A percentile compares a stretch with the other conserved stretches of the same genome.
Conservation (phyloP, 2,329 filamentous ascomycete genomes). For the Coleophoma eucalyptorum region DNA sequence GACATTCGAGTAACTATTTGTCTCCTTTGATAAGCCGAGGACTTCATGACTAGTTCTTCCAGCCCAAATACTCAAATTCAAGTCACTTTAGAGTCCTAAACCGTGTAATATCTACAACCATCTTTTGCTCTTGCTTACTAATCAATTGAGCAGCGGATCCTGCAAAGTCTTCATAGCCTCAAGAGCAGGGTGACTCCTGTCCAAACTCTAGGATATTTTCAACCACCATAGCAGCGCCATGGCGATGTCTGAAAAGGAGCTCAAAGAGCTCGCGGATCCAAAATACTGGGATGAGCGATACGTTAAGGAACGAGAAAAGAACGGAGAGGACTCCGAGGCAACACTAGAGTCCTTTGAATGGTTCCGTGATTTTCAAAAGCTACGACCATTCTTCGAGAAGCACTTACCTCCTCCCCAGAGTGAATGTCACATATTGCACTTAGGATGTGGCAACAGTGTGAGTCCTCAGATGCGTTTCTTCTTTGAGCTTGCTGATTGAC, state of each 20-base stretch:
- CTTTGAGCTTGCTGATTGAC: not conserved
- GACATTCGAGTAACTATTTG: too few relatives aligned
- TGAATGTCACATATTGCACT: slow-evolving; percentile 44
- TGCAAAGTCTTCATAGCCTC: too few relatives aligned
- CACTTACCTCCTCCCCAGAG: slow-evolving; percentile 35
- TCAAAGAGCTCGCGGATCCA: slow-evolving; percentile 13
- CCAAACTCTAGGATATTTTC: not conserved
- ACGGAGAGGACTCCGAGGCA: slow-evolving; percentile 1
- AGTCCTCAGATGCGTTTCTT: slow-evolving; percentile 12
- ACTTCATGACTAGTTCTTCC: too few relatives aligned
- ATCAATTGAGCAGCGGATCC: too few relatives aligned
- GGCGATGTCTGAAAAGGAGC: not conserved
- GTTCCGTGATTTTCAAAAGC: slow-evolving; percentile 44
- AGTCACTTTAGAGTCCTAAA: too few relatives aligned
- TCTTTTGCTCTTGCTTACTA: too few relatives aligned
- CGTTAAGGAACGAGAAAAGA: slow-evolving; percentile 33
- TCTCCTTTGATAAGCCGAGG: too few relatives aligned
- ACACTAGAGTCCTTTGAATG: slow-evolving; percentile 36
- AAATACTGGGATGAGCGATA: slow-evolving; percentile 51
- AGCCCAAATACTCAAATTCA: too few relatives aligned
- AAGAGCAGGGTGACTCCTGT: not conserved
- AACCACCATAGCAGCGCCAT: not conserved
- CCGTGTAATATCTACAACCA: too few relatives aligned
- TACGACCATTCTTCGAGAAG: slow-evolving; percentile 42
- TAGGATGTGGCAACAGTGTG: slow-evolving; percentile 56